These are phyloP conservation scores for Cladosporium austrohemisphaericum DNA, from an alignment of 2,329 filamentous ascomycete species.

Conservation along the genomic window DNA sequence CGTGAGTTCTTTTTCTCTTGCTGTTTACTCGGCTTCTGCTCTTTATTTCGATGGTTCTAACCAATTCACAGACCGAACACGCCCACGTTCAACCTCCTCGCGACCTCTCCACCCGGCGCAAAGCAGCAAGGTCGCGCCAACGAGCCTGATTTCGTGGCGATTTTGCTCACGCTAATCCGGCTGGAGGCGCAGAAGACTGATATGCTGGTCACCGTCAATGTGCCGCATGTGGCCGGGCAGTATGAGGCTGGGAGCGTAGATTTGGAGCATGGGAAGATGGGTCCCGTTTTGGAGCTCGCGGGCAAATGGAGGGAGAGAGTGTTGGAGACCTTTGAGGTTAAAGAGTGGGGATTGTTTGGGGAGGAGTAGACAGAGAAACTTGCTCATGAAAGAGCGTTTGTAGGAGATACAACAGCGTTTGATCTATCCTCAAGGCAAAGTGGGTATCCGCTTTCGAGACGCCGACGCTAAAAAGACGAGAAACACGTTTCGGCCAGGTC, in stretches of 20 bases:
- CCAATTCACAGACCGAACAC: conserved; percentile 42
- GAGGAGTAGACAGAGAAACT: neutral
- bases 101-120: conserved; percentile 48
- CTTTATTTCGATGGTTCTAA: neutral
- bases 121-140: conserved; percentile 44
- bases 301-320: conserved; percentile 66
- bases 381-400: neutral
- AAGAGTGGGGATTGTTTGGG: conserved; percentile 73
- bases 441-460: too few relatives aligned
- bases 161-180: conserved; percentile 73
- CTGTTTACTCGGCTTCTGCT: neutral
- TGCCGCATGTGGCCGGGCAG: conserved; percentile 74
- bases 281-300: conserved; percentile 60
- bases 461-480: too few relatives aligned
- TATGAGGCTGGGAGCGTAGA: conserved; percentile 71
- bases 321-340: conserved; percentile 70
- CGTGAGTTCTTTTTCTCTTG: conserved; percentile 30
- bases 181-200: conserved; percentile 74
- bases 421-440: too few relatives aligned
- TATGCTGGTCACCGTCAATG: conserved; percentile 80
- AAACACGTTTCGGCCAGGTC: too few relatives aligned
- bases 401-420: too few relatives aligned
- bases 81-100: conserved; percentile 67
- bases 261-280: conserved; percentile 60
- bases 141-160: conserved; percentile 53